Evolutionary conservation across 2,329 filamentous ascomycete species (phyloP).

Genomic region (Microcera coccophila): DNA sequence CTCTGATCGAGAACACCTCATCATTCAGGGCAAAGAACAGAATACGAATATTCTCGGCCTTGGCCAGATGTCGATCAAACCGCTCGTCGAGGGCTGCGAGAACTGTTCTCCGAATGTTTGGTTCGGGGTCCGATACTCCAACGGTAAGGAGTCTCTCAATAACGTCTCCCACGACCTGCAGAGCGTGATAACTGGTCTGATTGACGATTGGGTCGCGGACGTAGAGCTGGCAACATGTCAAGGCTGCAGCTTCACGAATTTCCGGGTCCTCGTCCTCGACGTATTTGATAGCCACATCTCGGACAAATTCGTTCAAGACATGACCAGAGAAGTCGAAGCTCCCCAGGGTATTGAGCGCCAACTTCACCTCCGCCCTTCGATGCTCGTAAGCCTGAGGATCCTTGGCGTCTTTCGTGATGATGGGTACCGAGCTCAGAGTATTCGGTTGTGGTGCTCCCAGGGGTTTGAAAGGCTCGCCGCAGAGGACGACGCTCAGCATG

Average conservation of each 20-base stretch:
- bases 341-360: slow-evolving; percentile 92
- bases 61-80: slow-evolving; percentile 94
- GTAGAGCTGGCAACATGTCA: slow-evolving; percentile 97
- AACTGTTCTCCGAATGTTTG: slow-evolving; percentile 84
- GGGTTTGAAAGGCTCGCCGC: slow-evolving; percentile 86
- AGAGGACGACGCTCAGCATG: slow-evolving; percentile 90
- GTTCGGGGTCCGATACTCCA: slow-evolving; percentile 85
- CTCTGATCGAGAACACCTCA: slow-evolving; percentile 85
- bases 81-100: slow-evolving; percentile 84
- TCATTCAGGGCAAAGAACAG: slow-evolving; percentile 95
- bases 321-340: slow-evolving; percentile 95
- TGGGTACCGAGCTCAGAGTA: slow-evolving; percentile 73
- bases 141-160: slow-evolving; percentile 96
- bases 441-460: slow-evolving; percentile 84
- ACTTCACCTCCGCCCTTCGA: slow-evolving; percentile 80
- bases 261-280: slow-evolving; percentile 94
- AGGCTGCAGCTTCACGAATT: slow-evolving; percentile 86
- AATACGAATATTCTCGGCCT: slow-evolving; percentile 94
- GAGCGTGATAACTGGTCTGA: slow-evolving; percentile 93
- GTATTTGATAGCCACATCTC: slow-evolving; percentile 96
- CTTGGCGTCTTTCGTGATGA: slow-evolving; percentile 82
- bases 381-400: slow-evolving; percentile 78
- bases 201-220: slow-evolving; percentile 96
- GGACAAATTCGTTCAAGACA: slow-evolving; percentile 95
- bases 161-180: slow-evolving; percentile 95